These are phyloP conservation scores for Coemansia sp. DNA, from an alignment of 192 early-diverging fungal species.

Conservation along the genomic window DNA sequence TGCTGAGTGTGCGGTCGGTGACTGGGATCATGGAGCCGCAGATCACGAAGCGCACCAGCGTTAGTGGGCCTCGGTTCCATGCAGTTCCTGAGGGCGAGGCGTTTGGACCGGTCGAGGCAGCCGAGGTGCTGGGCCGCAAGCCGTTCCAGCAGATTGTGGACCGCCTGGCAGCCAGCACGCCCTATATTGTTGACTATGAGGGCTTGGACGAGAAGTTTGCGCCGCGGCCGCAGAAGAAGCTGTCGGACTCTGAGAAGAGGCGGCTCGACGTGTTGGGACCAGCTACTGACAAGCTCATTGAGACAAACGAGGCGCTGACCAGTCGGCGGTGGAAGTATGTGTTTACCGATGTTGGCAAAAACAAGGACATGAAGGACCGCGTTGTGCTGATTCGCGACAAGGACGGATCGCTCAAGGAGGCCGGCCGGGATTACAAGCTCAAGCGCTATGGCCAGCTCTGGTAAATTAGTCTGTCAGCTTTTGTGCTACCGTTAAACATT, in stretches of 20 bases:
- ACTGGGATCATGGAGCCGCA: conserved; percentile 55
- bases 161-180: conserved; percentile 48
- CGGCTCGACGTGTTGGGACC: conserved; percentile 30
- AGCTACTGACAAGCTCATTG: conserved; percentile 29
- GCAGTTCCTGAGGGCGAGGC: conserved; percentile 76
- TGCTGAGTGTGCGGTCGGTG: conserved; percentile 60
- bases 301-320: conserved; percentile 34
- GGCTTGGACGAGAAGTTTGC: conserved; percentile 45
- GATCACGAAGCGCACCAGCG: conserved; percentile 57
- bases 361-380: conserved; percentile 53
- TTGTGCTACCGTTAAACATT: background rate
- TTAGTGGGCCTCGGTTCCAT: conserved; percentile 75
- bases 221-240: conserved; percentile 26
- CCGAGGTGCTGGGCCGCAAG: conserved; percentile 72
- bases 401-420: conserved; percentile 59
- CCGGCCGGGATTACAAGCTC: conserved; percentile 51
- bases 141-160: conserved; percentile 54
- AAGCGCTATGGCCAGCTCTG: conserved; percentile 48
- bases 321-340: conserved; percentile 60
- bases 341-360: conserved; percentile 59
- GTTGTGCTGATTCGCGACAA: conserved; percentile 59
- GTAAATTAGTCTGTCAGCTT: conserved; percentile 10
- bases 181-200: conserved; percentile 42
- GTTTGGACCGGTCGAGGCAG: conserved; percentile 78
- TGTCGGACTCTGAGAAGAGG: conserved; percentile 14